phyloP scores from a whole-genome alignment of 331 rosid species.

The Pyracantha coccinea region DNA sequence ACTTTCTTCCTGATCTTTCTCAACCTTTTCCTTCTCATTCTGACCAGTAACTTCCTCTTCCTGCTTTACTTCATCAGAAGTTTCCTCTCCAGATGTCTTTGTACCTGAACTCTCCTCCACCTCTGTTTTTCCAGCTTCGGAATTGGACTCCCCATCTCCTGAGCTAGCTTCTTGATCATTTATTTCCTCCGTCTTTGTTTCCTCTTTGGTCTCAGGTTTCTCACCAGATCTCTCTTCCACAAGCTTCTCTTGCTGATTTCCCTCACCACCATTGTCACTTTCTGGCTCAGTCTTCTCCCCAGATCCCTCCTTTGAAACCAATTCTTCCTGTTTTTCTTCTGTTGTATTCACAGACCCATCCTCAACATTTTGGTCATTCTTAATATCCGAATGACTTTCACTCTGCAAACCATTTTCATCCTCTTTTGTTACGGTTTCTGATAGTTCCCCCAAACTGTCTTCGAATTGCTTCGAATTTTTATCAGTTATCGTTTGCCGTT shows the following conservation, averaged over 20 bases:
- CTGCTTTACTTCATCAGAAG: constrained; percentile 17
- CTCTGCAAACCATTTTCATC: constrained; percentile 24
- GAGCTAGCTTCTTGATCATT: constrained; percentile 9
- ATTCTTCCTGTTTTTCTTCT: constrained; percentile 30
- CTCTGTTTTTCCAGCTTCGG: constrained; percentile 18
- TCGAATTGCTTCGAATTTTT: constrained; percentile 24
- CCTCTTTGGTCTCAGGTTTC: constrained; percentile 11
- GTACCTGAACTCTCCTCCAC: constrained; percentile 10
- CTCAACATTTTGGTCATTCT: constrained; percentile 8
- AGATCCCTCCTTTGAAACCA: constrained; percentile 14
- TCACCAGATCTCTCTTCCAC: constrained; percentile 22
- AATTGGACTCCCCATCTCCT: constrained; percentile 14
- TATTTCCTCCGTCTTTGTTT: constrained; percentile 7
- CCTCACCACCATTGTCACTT: constrained; percentile 5
- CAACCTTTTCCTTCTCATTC: constrained; percentile 29
- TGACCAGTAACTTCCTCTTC: constrained; percentile 23
- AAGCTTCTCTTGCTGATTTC: constrained; percentile 5
- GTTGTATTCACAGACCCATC: constrained; percentile 16
- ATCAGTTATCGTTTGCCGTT: constrained; percentile 14
- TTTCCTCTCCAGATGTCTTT: constrained; percentile 17
- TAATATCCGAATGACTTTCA: constrained; percentile 7
- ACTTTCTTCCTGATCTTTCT: constrained; percentile 23
- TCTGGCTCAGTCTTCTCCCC: constrained; percentile 6
- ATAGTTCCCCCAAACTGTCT: constrained; percentile 32
- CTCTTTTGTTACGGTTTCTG: constrained; percentile 19